Conservation (phyloP, 1,139 yeast species). For the Candida sojae region DNA sequence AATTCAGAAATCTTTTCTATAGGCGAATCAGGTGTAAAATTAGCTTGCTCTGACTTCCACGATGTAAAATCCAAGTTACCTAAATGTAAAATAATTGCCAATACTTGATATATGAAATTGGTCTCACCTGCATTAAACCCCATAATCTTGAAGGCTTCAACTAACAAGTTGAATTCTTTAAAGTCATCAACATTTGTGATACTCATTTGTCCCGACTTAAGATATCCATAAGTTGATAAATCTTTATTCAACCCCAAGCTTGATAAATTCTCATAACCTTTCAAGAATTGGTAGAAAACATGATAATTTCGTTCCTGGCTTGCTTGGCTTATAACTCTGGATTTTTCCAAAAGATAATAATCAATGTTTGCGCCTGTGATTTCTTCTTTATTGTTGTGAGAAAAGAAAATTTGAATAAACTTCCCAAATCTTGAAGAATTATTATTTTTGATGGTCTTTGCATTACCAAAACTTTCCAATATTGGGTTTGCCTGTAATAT, state of each 20-base stretch:
- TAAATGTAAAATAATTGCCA: conserved; percentile 78
- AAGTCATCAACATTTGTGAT: conserved; percentile 77
- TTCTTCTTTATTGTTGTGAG: conserved; percentile 33
- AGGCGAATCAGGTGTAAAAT: conserved; percentile 58
- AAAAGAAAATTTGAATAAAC: conserved; percentile 85
- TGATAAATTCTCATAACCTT: conserved; percentile 61
- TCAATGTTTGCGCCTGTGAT: conserved; percentile 91
- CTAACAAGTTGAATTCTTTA: conserved; percentile 60
- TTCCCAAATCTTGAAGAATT: conserved; percentile 98
- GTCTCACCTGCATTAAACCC: conserved; percentile 64
- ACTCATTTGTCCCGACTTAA: conserved; percentile 52
- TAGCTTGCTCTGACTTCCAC: conserved; percentile 79
- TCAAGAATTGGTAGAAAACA: conserved; percentile 81
- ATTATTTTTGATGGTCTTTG: conserved; percentile 91
- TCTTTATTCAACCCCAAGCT: conserved; percentile 50
- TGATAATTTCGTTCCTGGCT: conserved; percentile 85
- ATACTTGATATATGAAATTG: conserved; percentile 58
- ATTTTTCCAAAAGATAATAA: conserved; percentile 91
- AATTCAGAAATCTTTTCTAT: conserved; percentile 57
- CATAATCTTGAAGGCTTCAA: conserved; percentile 71
- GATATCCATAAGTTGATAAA: conserved; percentile 54
- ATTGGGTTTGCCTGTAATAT: conserved; percentile 95
- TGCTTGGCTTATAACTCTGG: conserved; percentile 86
- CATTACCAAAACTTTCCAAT: conserved; percentile 94
- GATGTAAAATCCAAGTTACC: conserved; percentile 83